phyloP scores from a whole-genome alignment of 1,284 basidiomycete species.

The Boletus hoseneyae region DNA sequence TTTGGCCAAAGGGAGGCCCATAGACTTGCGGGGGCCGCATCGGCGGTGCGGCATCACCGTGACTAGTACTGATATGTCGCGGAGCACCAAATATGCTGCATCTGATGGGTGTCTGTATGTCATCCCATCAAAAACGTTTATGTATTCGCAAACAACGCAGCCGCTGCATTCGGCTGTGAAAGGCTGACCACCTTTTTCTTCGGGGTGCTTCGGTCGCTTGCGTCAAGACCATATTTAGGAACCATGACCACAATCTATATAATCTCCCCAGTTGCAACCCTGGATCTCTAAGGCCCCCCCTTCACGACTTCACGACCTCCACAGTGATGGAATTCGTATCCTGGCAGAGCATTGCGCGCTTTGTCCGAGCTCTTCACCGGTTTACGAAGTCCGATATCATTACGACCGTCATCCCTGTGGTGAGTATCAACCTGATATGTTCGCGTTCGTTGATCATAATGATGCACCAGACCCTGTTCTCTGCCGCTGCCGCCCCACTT shows the following conservation, averaged over 20 bases:
- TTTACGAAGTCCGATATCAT: conserved; percentile 42
- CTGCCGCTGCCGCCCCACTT: conserved; percentile 34
- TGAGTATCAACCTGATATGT: conserved; percentile 16
- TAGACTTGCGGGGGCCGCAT: no score
- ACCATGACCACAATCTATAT: conserved; percentile 19
- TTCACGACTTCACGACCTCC: conserved; percentile 18
- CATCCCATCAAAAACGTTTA: not conserved
- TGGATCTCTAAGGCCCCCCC: not conserved
- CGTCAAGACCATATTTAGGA: conserved; percentile 6
- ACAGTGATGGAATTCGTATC: conserved; percentile 18
- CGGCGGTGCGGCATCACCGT: not conserved
- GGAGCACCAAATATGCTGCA: not conserved
- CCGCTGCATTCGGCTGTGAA: not conserved
- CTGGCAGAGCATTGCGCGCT: conserved; percentile 12
- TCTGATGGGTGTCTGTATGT: not conserved
- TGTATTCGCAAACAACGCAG: conserved; percentile 6
- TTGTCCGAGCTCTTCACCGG: conserved; percentile 25
- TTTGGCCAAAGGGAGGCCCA: no score
- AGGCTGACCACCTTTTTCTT: no score
- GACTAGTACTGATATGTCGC: conserved; percentile 3
- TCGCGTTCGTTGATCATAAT: not conserved
- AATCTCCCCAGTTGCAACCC: conserved; percentile 9
- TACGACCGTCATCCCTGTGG: conserved; percentile 41
- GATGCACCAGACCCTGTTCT: conserved; percentile 36
- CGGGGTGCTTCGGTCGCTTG: conserved; percentile 8